Percentiles rank a stretch among this genome's conserved stretches.
Evolutionary conservation across 2,329 filamentous ascomycete genomes (phyloP).

Genomic region (Fusarium agapanthi): DNA sequence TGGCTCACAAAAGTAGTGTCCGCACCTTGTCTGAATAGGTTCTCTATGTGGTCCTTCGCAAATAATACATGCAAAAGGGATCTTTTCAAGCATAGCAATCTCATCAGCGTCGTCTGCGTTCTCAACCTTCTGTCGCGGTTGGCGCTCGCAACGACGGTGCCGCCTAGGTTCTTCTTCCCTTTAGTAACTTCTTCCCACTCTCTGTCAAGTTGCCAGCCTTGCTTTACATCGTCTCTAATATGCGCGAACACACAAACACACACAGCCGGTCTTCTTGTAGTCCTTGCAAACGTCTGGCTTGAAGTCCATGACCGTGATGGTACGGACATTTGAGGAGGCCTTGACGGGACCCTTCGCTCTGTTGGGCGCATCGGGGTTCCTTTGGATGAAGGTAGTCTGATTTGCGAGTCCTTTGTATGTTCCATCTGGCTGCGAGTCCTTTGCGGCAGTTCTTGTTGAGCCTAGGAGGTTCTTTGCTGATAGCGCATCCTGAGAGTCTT

Average conservation of each 20-base stretch:
- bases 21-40: constrained; percentile 88
- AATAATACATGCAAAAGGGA: constrained; percentile 90
- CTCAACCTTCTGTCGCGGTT: constrained; percentile 53
- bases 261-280: constrained; percentile 72
- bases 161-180: constrained; percentile 69
- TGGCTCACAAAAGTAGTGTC: constrained; percentile 93
- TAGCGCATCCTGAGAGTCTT: constrained; percentile 61
- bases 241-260: constrained; percentile 70
- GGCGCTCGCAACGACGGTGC: constrained; percentile 69
- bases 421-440: constrained; percentile 61
- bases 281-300: constrained; percentile 96
- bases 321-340: constrained; percentile 87
- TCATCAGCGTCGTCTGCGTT: constrained; percentile 63
- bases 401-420: constrained; percentile 81
- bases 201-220: constrained; percentile 93
- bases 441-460: constrained; percentile 56
- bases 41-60: constrained; percentile 81
- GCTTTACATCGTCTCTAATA: constrained; percentile 51
- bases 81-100: constrained; percentile 78
- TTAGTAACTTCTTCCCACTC: constrained; percentile 92
- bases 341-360: constrained; percentile 86
- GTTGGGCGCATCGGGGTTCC: constrained; percentile 77
- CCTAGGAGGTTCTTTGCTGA: constrained; percentile 66
- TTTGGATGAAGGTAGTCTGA: constrained; percentile 78
- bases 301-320: constrained; percentile 89